Evolutionary conservation across 148 eudicot species (phyloP).

Genomic region (Silene conica): DNA sequence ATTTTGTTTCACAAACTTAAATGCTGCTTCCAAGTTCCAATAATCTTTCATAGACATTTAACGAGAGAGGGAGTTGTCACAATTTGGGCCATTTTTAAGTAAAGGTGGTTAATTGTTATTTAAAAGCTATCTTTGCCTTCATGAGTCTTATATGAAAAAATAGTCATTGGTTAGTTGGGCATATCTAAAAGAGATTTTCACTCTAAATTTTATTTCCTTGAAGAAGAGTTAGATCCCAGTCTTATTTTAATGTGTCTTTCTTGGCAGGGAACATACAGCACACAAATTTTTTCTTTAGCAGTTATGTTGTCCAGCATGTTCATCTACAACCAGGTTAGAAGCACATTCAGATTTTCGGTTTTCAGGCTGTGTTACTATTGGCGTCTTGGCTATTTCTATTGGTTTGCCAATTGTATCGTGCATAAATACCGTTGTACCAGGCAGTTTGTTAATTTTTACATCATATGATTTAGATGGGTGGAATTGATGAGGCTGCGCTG

Average conservation of each 20-base stretch:
- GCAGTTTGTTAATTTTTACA: background rate
- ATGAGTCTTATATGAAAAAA: background rate
- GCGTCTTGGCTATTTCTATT: background rate
- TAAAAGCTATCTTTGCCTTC: background rate
- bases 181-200: background rate
- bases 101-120: background rate
- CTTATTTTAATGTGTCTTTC: slow-evolving; percentile 1
- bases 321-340: slow-evolving; percentile 84
- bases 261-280: slow-evolving; percentile 92
- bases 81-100: background rate
- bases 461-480: slow-evolving; percentile 73
- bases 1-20: background rate
- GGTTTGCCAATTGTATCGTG: background rate
- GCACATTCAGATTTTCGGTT: background rate
- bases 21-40: background rate
- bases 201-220: background rate
- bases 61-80: background rate
- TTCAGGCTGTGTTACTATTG: background rate
- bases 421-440: background rate
- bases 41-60: background rate
- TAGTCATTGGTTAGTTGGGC: background rate
- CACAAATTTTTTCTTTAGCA: slow-evolving; percentile 94
- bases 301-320: slow-evolving; percentile 98
- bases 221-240: background rate
- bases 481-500: slow-evolving; percentile 92